phyloP scores from a whole-genome alignment of 306 rosid species.

The Pyrus bretschneideri region DNA sequence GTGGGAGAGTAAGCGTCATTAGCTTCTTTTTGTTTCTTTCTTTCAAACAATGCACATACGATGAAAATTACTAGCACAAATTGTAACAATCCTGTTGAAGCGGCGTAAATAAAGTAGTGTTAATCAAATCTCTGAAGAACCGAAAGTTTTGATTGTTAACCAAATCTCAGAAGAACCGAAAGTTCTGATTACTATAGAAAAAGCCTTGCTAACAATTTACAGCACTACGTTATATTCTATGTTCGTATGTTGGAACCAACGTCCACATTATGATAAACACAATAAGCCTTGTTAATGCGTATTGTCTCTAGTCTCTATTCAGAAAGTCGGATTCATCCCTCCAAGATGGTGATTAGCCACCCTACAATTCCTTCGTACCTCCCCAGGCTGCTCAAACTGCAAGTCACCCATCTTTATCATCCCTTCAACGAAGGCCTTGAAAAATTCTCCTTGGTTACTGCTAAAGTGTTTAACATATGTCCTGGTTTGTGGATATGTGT shows the following conservation, averaged over 20 bases:
- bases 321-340: neutral
- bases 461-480: slow-evolving; percentile 43
- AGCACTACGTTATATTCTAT: neutral
- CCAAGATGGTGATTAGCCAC: slow-evolving; percentile 34
- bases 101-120: no score
- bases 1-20: no score
- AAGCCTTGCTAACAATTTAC: neutral
- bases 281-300: neutral
- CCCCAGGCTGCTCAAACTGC: slow-evolving; percentile 57
- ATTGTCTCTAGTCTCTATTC: neutral
- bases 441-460: slow-evolving; percentile 33
- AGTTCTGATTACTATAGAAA: neutral
- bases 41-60: neutral
- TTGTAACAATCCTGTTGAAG: no score
- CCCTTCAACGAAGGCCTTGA: slow-evolving; percentile 56
- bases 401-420: slow-evolving; percentile 84
- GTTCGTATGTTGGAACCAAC: slow-evolving; percentile 5
- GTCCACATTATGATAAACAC: neutral
- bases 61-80: neutral
- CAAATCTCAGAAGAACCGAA: neutral
- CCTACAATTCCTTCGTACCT: slow-evolving; percentile 73
- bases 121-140: neutral
- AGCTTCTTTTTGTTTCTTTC: neutral
- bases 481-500: slow-evolving; percentile 37
- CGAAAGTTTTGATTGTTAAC: neutral